These are phyloP conservation scores for Cephalotrichum gorgonifer DNA, from an alignment of 2,329 filamentous ascomycete genomes.

Conservation along the genomic window DNA sequence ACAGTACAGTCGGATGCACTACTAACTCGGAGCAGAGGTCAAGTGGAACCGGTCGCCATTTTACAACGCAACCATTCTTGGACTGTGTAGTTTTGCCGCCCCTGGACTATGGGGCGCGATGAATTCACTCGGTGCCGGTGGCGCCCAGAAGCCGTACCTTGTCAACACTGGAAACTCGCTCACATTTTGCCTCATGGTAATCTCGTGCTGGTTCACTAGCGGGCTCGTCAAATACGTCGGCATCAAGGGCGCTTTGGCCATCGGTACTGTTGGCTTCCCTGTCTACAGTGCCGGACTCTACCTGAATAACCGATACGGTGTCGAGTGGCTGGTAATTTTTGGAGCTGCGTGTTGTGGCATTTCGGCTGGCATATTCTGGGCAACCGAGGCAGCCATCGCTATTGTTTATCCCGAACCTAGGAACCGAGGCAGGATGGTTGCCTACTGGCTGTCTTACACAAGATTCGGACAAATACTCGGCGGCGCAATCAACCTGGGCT, in stretches of 20 bases:
- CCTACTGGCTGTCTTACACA: slow-evolving; percentile 53
- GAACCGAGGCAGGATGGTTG: slow-evolving; percentile 54
- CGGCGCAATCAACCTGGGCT: slow-evolving; percentile 59
- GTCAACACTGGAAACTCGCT: slow-evolving; percentile 60
- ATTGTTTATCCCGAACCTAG: slow-evolving; percentile 62
- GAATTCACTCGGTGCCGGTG: slow-evolving; percentile 64
- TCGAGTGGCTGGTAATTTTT: slow-evolving; percentile 57
- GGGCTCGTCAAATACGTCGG: slow-evolving; percentile 56
- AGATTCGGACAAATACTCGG: slow-evolving; percentile 59
- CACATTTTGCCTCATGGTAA: slow-evolving; percentile 63
- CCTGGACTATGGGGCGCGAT: slow-evolving; percentile 65
- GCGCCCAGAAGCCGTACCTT: slow-evolving; percentile 51
- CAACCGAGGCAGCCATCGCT: slow-evolving; percentile 63
- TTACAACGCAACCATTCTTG: slow-evolving; percentile 62
- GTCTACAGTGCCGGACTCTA: slow-evolving; percentile 63
- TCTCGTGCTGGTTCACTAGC: slow-evolving; percentile 58
- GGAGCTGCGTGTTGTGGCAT: slow-evolving; percentile 61
- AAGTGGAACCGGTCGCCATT: slow-evolving; percentile 60
- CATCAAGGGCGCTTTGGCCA: slow-evolving; percentile 59
- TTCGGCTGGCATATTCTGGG: slow-evolving; percentile 66
- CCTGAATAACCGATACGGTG: slow-evolving; percentile 60
- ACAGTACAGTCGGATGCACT: too few relatives aligned
- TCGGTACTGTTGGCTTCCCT: slow-evolving; percentile 58
- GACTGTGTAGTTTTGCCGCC: slow-evolving; percentile 59
- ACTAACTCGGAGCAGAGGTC: background rate